A percentile compares a stretch with the other conserved stretches of the same genome.
phyloP scores from a whole-genome alignment of 805 yeast species.

The Candida maris region DNA sequence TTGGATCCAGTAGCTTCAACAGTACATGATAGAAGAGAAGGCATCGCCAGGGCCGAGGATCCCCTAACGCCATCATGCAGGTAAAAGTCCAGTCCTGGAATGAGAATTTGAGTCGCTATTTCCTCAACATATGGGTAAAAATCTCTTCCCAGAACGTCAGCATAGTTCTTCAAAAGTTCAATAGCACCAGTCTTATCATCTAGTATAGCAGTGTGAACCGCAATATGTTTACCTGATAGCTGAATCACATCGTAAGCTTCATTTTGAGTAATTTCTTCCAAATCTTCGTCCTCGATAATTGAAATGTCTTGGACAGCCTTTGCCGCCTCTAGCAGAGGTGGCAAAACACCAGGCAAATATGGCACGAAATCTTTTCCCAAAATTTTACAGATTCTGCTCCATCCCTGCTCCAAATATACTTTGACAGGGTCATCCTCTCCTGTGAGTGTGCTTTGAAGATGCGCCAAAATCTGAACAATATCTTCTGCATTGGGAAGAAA shows the following conservation, averaged over 20 bases:
- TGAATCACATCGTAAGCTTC: constrained; percentile 96
- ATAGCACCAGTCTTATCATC: constrained; percentile 94
- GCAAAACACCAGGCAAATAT: constrained; percentile 76
- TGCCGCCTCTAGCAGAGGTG: constrained; percentile 83
- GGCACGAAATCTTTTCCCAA: constrained; percentile 85
- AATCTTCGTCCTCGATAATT: constrained; percentile 83
- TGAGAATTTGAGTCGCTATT: constrained; percentile 69
- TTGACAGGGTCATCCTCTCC: constrained; percentile 86
- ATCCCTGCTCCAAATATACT: constrained; percentile 85
- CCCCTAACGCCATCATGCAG: constrained; percentile 93
- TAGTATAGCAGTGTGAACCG: constrained; percentile 89
- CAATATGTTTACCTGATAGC: constrained; percentile 86
- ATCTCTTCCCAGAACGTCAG: constrained; percentile 74
- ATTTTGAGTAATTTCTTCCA: constrained; percentile 72
- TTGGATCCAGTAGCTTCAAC: constrained; percentile 51
- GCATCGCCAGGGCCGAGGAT: constrained; percentile 81
- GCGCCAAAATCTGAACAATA: constrained; percentile 65
- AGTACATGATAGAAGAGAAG: constrained; percentile 66
- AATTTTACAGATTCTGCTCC: constrained; percentile 90
- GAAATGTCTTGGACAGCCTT: constrained; percentile 87
- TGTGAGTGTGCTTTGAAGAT: constrained; percentile 53
- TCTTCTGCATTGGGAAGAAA: constrained; percentile 73
- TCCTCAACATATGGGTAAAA: constrained; percentile 82
- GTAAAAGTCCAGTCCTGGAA: constrained; percentile 88
- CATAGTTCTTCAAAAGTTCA: constrained; percentile 80